Base-by-base conservation (phyloP, 441 rosid genomes). In the Eutrema salsugineum region DNA sequence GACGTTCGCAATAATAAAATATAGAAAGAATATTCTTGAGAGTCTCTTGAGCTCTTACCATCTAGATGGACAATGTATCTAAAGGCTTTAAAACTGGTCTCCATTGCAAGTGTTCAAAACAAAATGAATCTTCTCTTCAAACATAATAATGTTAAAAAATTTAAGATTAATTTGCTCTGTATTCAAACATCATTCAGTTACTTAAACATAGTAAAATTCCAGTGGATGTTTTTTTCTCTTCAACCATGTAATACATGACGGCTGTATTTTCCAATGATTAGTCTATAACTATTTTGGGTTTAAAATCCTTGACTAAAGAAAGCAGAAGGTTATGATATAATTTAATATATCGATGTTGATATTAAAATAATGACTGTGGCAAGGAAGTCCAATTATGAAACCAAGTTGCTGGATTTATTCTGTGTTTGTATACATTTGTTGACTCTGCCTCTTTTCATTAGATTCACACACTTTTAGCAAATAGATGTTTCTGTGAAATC, bases 351-450 rank as follows among this genome's bases (percentile, higher is more conserved):
- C 12, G 70, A 47, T 72, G 42, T 24, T 63, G 48, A 16, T 42
- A 20, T 71, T 53, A 53, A 38, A 70, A 32, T 70, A 56, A 12
- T 19, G 17, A 43, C 16, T 0, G 16, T 55, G 38, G 58, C 24
- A 72, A 46, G 58, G 33, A 66, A 65, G 53, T 65, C 77, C 60
- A 65, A 30, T 30, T 65, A 43, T 48, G 47, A 73, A 73, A 66
- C 60, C 72, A 73, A 66, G 78, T 73, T 66, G 62, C 39, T 66
- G 44, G 66, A 47, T 66, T 32, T 20, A 14, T 66, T n/a, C 15
- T 32, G 9, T 38, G 47, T 40, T 10, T 28, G 66, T 65, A 44
- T 33, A 40, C 32, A 48, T 66, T 49, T 73, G 72, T 73, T 73
- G 72, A 73, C 72, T 32, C 27, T 49, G 6, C 14, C 46, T 30